Evolutionary conservation across 2,329 filamentous ascomycete species (phyloP), one percentile per base, ranked within the genome.

Genomic region (Herpotrichia juniperi): DNA sequence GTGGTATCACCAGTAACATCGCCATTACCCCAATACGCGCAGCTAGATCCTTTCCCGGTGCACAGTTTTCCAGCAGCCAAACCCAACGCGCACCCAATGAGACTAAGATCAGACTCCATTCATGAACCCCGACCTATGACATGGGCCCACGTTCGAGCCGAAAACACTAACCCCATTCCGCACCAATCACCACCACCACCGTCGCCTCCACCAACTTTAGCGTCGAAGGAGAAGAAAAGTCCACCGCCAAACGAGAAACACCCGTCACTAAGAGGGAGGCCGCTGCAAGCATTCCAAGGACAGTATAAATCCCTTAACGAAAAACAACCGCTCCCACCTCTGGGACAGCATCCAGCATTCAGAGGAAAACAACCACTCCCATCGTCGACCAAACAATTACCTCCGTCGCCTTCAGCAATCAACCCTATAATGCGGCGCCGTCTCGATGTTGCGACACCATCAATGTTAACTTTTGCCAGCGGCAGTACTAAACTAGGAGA

Each of bases 401-500:
- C 19, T 19, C 40, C 44, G 14, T 43, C 37, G n/a, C 7, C 40
- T 32, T 28, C 50, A 40, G 44, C 44, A 42, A 28, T 46, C 35
- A 26, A 50, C 4, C 54, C 53, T 7, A 42, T 62, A n/a, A n/a
- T n/a, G 10, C 61, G 61, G 17, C 68, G 72, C 22, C 59, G 67
- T 49, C 53, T 67, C 8, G 71, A 75, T 35, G 72, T 73, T 43
- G 47, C 56, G 0, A 77, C 74, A 2, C 73, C 69, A 6, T 77
- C 73, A 8, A 69, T 66, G 31, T 76, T 77, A 49, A 78, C 76
- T 1, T 73, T 78, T 48, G 73, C 75, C 4, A 76, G 75, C 10
- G 74, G 74, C 17, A 76, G 75, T 60, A 80, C 78, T 3, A 78
- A 79, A 61, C 65, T 80, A 8, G 78, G 78, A 37, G 78, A 80